Conservation (phyloP, 192 early-diverging fungal species). For the Coemansia sp. region DNA sequence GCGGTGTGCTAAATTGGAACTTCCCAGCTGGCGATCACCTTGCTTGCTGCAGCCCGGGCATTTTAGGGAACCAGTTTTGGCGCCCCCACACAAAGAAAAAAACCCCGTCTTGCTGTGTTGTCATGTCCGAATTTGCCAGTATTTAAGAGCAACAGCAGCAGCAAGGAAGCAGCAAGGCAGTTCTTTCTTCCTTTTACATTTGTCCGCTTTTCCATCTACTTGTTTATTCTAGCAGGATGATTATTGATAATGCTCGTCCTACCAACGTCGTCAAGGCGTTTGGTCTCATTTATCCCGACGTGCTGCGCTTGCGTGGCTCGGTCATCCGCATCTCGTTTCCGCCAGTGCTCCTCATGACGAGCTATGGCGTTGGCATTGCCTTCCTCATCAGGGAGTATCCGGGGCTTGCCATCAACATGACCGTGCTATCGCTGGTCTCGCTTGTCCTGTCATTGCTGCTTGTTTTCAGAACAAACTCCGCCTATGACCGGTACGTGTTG, state of each 20-base stretch:
- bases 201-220: conserved; percentile 5
- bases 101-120: not conserved
- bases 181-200: not conserved
- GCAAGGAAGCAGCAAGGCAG: not conserved
- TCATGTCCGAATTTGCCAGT: not conserved
- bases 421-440: conserved; percentile 55
- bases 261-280: conserved; percentile 38
- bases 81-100: not conserved
- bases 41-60: conserved; percentile 4
- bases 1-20: not conserved
- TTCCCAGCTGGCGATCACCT: not conserved
- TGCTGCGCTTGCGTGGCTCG: conserved; percentile 50
- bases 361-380: conserved; percentile 53
- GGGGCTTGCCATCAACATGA: conserved; percentile 35
- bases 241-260: conserved; percentile 38
- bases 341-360: conserved; percentile 42
- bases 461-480: conserved; percentile 62
- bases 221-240: conserved; percentile 15
- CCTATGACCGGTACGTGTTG: conserved; percentile 68
- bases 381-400: conserved; percentile 39
- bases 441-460: conserved; percentile 59
- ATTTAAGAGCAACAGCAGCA: not conserved
- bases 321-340: conserved; percentile 52
- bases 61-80: not conserved
- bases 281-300: conserved; percentile 43